Percentiles rank a stretch among this genome's conserved stretches.
Evolutionary conservation across 176 grass and related monocot genomes (phyloP).

Genomic region (Tillandsia leiboldiana): DNA sequence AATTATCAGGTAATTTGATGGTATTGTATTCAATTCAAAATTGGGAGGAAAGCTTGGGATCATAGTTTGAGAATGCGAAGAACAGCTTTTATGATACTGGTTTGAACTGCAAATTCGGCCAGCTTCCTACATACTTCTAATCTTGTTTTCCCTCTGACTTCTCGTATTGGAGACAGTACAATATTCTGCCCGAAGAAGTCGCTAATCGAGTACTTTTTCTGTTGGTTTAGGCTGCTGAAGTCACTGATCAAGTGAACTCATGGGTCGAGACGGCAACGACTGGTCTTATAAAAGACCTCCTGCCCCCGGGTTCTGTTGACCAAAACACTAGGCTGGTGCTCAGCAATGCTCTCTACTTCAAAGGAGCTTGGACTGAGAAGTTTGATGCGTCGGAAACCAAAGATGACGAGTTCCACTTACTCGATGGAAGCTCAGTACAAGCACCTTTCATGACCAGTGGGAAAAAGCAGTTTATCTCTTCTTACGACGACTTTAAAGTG

Average conservation of each 20-base stretch:
- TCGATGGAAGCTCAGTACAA: slow-evolving; percentile 49
- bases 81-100: not conserved
- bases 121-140: not conserved
- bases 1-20: no score
- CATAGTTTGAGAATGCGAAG: not conserved
- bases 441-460: slow-evolving; percentile 56
- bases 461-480: slow-evolving; percentile 37
- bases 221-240: slow-evolving; percentile 44
- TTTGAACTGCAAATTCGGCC: not conserved
- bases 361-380: slow-evolving; percentile 62
- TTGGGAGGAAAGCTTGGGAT: not conserved
- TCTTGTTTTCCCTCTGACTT: not conserved
- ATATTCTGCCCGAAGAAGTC: not conserved
- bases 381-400: slow-evolving; percentile 52
- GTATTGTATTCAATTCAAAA: no score
- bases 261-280: slow-evolving; percentile 56
- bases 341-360: slow-evolving; percentile 77
- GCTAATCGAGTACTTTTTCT: slow-evolving; percentile 5
- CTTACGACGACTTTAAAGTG: slow-evolving; percentile 39
- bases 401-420: slow-evolving; percentile 39
- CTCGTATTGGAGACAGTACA: not conserved
- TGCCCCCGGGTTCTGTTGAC: slow-evolving; percentile 41
- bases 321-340: slow-evolving; percentile 48
- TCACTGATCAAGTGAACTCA: slow-evolving; percentile 49
- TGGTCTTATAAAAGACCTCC: slow-evolving; percentile 58